Evolutionary conservation across 2,329 filamentous ascomycete species (phyloP), one percentile per base, ranked within the genome.

Genomic region (Hymenoscyphus fructigenus): DNA sequence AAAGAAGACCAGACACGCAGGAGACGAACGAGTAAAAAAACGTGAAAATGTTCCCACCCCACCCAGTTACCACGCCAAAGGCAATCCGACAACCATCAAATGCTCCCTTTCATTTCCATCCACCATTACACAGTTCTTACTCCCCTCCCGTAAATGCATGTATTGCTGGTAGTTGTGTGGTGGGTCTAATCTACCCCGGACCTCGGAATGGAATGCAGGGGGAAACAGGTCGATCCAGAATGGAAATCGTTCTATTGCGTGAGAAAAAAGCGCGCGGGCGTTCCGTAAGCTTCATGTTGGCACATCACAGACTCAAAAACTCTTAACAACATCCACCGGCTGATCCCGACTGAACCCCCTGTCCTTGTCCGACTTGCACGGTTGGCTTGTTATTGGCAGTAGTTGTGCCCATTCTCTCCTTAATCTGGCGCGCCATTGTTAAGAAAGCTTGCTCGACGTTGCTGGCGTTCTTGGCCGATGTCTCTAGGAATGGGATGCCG

Each of bases 361-460:
- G 93, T 76, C 95, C 95, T 78, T 93, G 91, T 66, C 93, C 92
- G 75, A 99, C 95, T 79, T 97, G 93, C 75, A 99, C 93, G 74
- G 92, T 96, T 71, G 94, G 94, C 85, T 98, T 99, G 88, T 98
- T 98, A 84, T 93, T 93, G 71, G 91, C 91, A 56, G 91, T 90
- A 69, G 94, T 95, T 73, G 92, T 97, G 76, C 95, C 95, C 94
- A 99, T 99, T 77, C 95, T 91, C 85, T 98, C 94, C 88, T 99
- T 99, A 84, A 99, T 99, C 82, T 99, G 95, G 80, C 95, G 91
- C 75, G 95, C 95, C 95, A 99, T 99, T 79, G 95, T 99, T 83
- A 99, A 83, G 90, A 99, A 99, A 77, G 95, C 94, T 83, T 99
- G 95, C 84, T 99, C 95, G 79, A 99, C 95, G 80, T 99, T 99